Conservation (phyloP, 2,329 filamentous ascomycete genomes). For the Fusarium luffae region DNA sequence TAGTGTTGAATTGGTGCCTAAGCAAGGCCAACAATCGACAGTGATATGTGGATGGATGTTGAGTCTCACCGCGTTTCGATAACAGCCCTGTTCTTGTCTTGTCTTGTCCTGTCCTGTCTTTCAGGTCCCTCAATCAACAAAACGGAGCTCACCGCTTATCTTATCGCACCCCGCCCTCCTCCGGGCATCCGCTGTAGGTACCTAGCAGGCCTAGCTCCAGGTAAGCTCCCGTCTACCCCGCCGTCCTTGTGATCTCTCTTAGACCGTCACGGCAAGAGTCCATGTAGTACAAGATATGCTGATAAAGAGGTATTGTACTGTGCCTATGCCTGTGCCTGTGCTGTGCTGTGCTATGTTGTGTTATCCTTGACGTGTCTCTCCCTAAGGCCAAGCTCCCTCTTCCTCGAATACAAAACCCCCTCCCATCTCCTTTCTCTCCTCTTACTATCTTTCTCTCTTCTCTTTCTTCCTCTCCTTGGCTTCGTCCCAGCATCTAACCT, state of each 20-base stretch:
- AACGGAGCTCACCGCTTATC: conserved; percentile 48
- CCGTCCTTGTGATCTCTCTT: conserved; percentile 38
- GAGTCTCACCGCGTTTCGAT: conserved; percentile 37
- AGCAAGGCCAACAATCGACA: conserved; percentile 8
- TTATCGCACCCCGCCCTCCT: conserved; percentile 44
- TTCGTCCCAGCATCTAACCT: conserved; percentile 41
- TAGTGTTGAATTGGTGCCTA: conserved; percentile 16
- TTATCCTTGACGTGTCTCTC: conserved; percentile 22
- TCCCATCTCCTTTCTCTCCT: conserved; percentile 25
- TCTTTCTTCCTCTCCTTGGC: conserved; percentile 41
- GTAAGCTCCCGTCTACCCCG: conserved; percentile 34
- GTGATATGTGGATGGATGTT: background rate
- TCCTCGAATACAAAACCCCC: conserved; percentile 32
- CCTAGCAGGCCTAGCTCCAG: background rate
- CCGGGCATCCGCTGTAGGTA: conserved; percentile 19
- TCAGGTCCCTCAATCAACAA: conserved; percentile 2
- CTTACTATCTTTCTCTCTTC: conserved; percentile 22
- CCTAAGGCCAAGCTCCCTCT: conserved; percentile 16
- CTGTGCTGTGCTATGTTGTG: background rate
- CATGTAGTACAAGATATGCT: conserved; percentile 27
- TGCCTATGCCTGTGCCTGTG: background rate
- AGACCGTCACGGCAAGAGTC: conserved; percentile 24
- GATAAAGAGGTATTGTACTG: conserved; percentile 19
- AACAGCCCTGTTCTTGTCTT: background rate
- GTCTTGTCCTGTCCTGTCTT: too few relatives aligned